Evolutionary conservation across 768 basidiomycete species (phyloP).

Genomic region (Pholiota molesta): DNA sequence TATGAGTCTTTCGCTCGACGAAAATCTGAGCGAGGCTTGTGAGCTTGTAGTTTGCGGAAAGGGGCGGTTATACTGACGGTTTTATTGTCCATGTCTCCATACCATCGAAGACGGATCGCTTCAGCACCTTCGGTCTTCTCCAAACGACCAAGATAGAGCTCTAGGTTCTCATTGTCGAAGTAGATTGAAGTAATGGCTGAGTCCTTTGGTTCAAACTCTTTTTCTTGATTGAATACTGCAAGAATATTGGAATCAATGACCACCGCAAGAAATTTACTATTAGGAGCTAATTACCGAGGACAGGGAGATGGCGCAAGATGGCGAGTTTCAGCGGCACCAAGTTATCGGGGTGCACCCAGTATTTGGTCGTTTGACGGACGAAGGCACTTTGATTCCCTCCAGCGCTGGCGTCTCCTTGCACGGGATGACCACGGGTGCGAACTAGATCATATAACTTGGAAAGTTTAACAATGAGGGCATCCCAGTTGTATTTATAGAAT

Average conservation of each 20-base stretch:
- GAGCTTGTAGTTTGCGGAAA: background rate
- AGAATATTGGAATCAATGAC: background rate
- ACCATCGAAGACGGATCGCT: slow-evolving; percentile 96
- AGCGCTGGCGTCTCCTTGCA: slow-evolving; percentile 90
- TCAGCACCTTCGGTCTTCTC: slow-evolving; percentile 99
- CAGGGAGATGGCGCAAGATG: slow-evolving; percentile 90
- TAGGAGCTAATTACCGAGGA: slow-evolving; percentile 63
- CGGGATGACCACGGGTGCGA: slow-evolving; percentile 92
- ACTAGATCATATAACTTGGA: slow-evolving; percentile 95
- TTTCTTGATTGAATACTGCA: slow-evolving; percentile 89
- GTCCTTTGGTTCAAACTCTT: slow-evolving; percentile 88
- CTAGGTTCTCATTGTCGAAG: slow-evolving; percentile 94
- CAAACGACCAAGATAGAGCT: slow-evolving; percentile 92
- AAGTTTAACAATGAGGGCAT: slow-evolving; percentile 93
- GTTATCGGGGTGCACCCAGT: slow-evolving; percentile 99
- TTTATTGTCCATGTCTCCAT: slow-evolving; percentile 84
- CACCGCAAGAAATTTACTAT: background rate
- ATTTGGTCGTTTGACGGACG: slow-evolving; percentile 98
- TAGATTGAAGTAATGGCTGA: slow-evolving; percentile 95
- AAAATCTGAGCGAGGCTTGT: slow-evolving; percentile 57
- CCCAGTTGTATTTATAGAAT: slow-evolving; percentile 97
- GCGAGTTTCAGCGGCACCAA: slow-evolving; percentile 92
- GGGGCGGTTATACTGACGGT: slow-evolving; percentile 52
- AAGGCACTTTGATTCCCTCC: slow-evolving; percentile 97
- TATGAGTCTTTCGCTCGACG: slow-evolving; percentile 88